Percentiles rank a stretch among this genome's conserved stretches.
phyloP scores from a whole-genome alignment of 2,329 filamentous ascomycete genomes.

The Pseudocercospora ulei region DNA sequence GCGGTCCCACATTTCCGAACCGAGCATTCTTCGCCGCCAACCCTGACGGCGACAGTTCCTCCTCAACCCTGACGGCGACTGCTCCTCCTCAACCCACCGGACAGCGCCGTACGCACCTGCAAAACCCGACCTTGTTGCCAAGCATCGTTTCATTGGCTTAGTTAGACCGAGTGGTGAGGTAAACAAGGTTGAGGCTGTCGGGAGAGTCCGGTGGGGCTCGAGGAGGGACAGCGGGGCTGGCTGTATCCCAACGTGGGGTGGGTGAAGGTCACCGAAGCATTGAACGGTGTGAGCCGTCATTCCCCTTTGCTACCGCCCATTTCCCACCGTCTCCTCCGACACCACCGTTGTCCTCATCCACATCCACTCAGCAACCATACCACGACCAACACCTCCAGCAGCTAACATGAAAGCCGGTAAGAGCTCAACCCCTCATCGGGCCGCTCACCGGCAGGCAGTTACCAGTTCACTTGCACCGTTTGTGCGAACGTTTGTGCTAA shows the following conservation, averaged over 20 bases:
- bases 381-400: constrained; percentile 11
- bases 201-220: too few relatives aligned
- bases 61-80: constrained; percentile 1
- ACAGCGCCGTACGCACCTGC: constrained; percentile 64
- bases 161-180: too few relatives aligned
- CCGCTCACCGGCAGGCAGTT: constrained; percentile 1
- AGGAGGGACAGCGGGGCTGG: too few relatives aligned
- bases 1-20: constrained; percentile 17
- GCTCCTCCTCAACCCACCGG: constrained; percentile 16
- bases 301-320: too few relatives aligned
- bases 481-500: background rate
- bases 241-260: too few relatives aligned
- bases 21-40: constrained; percentile 18
- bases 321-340: too few relatives aligned
- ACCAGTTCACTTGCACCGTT: constrained; percentile 8
- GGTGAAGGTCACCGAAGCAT: too few relatives aligned
- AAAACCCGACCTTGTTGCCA: constrained; percentile 47
- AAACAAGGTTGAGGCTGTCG: too few relatives aligned
- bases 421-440: constrained; percentile 11
- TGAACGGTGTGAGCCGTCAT: too few relatives aligned
- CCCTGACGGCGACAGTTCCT: constrained; percentile 8
- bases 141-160: constrained; percentile 50
- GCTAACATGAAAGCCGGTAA: constrained; percentile 29
- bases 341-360: too few relatives aligned
- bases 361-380: constrained; percentile 4